Evolutionary conservation across 305 asterid species (phyloP), one percentile per base, ranked within the genome.

Genomic region (Fraxinus dipetala): DNA sequence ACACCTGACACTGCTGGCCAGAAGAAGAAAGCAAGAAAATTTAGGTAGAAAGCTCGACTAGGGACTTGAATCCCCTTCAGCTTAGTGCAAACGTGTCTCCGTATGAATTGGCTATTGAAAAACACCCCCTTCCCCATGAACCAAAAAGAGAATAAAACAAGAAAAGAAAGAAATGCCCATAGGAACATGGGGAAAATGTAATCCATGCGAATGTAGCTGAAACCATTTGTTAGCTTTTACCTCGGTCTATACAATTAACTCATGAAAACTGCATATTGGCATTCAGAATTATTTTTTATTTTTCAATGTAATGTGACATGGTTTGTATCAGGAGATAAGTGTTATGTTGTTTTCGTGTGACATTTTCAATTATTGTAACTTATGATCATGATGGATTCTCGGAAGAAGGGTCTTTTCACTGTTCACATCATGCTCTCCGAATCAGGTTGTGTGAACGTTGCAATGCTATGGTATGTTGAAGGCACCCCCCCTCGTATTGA

Each of bases 1-100:
- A 93, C 92, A n/a, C 97, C 98, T 10, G 91, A 79, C 14, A 91
- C 84, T 79, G 86, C 78, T 77, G 85, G 88, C 38, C 90, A 83
- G 65, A 90, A 91, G 88, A 96, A 93, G 93, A 96, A 93, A 85
- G 83, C 90, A 69, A 91, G 94, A 88, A 94, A 88, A 81, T 90
- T 89, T 77, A 85, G 78, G 72, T 92, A 87, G 84, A 83, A 38
- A 69, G 13, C 34, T 11, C 1, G 9, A 10, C 74, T 0, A 3
- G 18, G 26, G 20, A 67, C 36, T 67, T n/a, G 4, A 69, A 26
- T 67, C 36, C 32, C 9, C 2, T 26, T 10, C 28, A 13, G 5
- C 36, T 67, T 28, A 24, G 38, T 28, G 20, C 26, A 32, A 67
- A 26, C 18, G 40, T 30, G 0, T 9, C 75, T 69, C 13, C 2